phyloP scores from a whole-genome alignment of 2,329 filamentous ascomycete genomes.

The Metarhizium guizhouense region DNA sequence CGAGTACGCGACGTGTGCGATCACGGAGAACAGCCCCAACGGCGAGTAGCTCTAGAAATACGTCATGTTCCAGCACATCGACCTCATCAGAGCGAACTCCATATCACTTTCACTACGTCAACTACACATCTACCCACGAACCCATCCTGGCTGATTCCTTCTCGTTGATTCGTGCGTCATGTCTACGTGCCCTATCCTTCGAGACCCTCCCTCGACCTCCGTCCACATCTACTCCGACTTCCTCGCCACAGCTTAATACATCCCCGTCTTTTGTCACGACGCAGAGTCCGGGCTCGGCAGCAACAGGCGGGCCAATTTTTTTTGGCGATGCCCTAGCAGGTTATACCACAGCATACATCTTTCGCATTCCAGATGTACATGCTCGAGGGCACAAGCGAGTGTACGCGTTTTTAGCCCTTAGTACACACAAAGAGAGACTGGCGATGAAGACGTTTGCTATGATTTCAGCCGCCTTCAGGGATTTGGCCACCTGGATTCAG shows the following conservation, averaged over 20 bases:
- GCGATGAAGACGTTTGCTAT: constrained; percentile 59
- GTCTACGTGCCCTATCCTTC: constrained; percentile 56
- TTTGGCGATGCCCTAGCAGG: constrained; percentile 57
- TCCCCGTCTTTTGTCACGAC: constrained; percentile 45
- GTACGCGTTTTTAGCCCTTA: constrained; percentile 58
- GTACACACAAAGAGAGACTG: constrained; percentile 54
- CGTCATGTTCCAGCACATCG: constrained; percentile 44
- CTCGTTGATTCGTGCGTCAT: constrained; percentile 57
- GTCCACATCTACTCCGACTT: constrained; percentile 28
- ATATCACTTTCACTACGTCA: constrained; percentile 54
- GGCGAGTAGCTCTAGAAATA: constrained; percentile 30
- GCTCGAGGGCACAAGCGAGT: constrained; percentile 60
- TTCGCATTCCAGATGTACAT: constrained; percentile 59
- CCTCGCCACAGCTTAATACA: constrained; percentile 25
- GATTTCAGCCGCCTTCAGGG: constrained; percentile 52
- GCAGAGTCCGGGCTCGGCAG: constrained; percentile 42
- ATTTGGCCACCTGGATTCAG: constrained; percentile 57
- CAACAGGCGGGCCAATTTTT: constrained; percentile 58
- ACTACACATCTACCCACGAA: constrained; percentile 62
- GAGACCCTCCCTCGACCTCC: constrained; percentile 54
- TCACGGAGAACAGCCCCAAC: constrained; percentile 35
- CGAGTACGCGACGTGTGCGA: constrained; percentile 23
- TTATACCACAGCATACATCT: constrained; percentile 63
- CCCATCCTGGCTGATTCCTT: constrained; percentile 53
- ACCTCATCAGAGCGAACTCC: constrained; percentile 35